Evolutionary conservation across 73 alveolate species (phyloP).

Genomic region (Symbiodinium pilosum): DNA sequence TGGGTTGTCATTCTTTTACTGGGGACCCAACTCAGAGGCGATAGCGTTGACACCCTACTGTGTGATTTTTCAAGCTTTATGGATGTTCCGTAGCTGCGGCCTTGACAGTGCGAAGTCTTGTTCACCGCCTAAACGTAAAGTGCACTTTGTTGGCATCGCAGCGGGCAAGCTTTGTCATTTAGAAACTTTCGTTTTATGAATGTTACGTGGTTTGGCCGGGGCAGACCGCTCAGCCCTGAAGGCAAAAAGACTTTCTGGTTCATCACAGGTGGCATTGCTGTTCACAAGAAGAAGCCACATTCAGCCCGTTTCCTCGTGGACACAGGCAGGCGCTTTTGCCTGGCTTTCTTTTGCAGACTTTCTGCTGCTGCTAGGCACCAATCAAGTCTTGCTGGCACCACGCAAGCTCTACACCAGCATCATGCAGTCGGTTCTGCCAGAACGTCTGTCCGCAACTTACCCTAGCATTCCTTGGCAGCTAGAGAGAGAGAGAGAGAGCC

Average conservation of each 20-base stretch:
- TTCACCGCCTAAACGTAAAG: too few relatives aligned
- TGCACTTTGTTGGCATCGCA: too few relatives aligned
- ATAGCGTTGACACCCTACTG: too few relatives aligned
- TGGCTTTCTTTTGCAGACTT: neutral
- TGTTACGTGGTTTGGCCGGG: too few relatives aligned
- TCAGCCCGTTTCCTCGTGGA: constrained; percentile 80
- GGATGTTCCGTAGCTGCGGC: too few relatives aligned
- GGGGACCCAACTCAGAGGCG: too few relatives aligned
- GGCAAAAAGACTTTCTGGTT: constrained; percentile 40
- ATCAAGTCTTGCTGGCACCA: constrained; percentile 78
- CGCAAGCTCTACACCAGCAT: constrained; percentile 61
- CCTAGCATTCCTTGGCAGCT: neutral
- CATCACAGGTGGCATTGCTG: constrained; percentile 85
- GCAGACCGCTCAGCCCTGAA: neutral
- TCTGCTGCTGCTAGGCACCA: constrained; percentile 11
- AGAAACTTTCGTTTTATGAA: too few relatives aligned
- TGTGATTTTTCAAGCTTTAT: too few relatives aligned
- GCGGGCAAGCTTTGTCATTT: too few relatives aligned
- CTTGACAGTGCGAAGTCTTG: too few relatives aligned
- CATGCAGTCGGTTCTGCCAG: constrained; percentile 87
- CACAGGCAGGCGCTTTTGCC: constrained; percentile 10
- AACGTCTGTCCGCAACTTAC: neutral
- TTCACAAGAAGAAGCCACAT: constrained; percentile 68
- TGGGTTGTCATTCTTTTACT: too few relatives aligned
- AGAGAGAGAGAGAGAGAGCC: too few relatives aligned